Conservation (phyloP, 169 alveolate genomes). For the Amoebophrya sp. region DNA sequence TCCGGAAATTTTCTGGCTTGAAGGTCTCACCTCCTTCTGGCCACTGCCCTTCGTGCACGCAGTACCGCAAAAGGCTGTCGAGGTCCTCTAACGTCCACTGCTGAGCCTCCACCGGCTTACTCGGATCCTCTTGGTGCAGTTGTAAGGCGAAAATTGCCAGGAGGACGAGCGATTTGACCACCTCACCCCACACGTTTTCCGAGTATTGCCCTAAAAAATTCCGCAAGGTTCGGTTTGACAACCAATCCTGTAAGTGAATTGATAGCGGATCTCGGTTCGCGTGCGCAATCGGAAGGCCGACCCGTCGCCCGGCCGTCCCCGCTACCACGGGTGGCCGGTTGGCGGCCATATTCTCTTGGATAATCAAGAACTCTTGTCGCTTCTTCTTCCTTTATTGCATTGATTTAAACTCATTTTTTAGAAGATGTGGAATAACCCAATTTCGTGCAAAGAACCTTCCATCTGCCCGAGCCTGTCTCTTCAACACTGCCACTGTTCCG, state of each 20-base stretch:
- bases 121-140: neutral
- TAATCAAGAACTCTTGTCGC: too few relatives aligned
- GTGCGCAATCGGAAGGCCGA: too few relatives aligned
- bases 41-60: conserved; percentile 14
- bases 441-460: too few relatives aligned
- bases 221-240: neutral
- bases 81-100: neutral
- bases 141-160: neutral
- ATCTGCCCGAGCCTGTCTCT: too few relatives aligned
- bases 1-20: neutral
- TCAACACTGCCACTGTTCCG: too few relatives aligned
- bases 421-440: too few relatives aligned
- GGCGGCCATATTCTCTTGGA: too few relatives aligned
- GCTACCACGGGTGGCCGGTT: too few relatives aligned
- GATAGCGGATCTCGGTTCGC: too few relatives aligned
- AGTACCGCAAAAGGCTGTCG: neutral
- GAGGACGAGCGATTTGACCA: neutral
- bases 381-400: too few relatives aligned
- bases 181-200: neutral
- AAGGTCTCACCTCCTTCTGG: neutral
- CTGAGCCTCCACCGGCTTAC: neutral
- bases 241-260: neutral
- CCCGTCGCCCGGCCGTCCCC: too few relatives aligned
- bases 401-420: too few relatives aligned
- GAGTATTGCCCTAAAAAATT: neutral